Evolutionary conservation across 768 basidiomycete species (phyloP).

Genomic region (Lanmaoa pseudosensibilis): DNA sequence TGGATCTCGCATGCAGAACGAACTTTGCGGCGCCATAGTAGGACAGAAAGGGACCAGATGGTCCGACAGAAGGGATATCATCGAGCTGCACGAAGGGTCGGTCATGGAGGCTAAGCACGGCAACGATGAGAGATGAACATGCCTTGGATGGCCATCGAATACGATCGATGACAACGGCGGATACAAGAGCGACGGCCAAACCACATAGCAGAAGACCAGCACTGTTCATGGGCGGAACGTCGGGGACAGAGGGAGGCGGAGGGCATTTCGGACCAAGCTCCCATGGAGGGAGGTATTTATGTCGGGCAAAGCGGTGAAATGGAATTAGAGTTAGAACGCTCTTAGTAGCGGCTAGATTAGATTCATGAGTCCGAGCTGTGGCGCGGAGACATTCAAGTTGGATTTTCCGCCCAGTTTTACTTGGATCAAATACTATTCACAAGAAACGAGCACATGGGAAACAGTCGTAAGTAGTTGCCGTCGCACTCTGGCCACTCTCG

Average conservation of each 20-base stretch:
- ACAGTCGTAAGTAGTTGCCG: not conserved
- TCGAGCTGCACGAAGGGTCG: conserved; percentile 22
- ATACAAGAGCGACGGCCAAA: conserved; percentile 16
- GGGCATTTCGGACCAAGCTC: conserved; percentile 28
- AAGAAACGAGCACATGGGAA: not conserved
- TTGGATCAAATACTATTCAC: not conserved
- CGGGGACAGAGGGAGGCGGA: conserved; percentile 22
- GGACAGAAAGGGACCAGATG: conserved; percentile 36
- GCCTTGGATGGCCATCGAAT: conserved; percentile 30
- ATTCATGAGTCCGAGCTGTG: conserved; percentile 26
- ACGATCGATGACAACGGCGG: conserved; percentile 16
- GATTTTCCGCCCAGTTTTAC: conserved; percentile 7
- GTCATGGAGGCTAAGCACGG: not conserved
- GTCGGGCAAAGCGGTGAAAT: conserved; percentile 26
- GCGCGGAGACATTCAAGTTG: conserved; percentile 13
- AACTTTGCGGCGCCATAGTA: conserved; percentile 34
- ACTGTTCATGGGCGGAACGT: conserved; percentile 29
- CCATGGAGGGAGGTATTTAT: conserved; percentile 34
- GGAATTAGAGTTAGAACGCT: conserved; percentile 33
- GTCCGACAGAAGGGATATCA: conserved; percentile 37
- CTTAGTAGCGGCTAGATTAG: conserved; percentile 29
- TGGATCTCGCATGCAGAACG: conserved; percentile 30
- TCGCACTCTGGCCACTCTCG: no score
- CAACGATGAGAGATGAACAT: not conserved
- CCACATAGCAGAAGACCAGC: conserved; percentile 21